Evolutionary conservation across 495 filamentous ascomycete genomes (phyloP).

Genomic region (Penicillium mononematosum): DNA sequence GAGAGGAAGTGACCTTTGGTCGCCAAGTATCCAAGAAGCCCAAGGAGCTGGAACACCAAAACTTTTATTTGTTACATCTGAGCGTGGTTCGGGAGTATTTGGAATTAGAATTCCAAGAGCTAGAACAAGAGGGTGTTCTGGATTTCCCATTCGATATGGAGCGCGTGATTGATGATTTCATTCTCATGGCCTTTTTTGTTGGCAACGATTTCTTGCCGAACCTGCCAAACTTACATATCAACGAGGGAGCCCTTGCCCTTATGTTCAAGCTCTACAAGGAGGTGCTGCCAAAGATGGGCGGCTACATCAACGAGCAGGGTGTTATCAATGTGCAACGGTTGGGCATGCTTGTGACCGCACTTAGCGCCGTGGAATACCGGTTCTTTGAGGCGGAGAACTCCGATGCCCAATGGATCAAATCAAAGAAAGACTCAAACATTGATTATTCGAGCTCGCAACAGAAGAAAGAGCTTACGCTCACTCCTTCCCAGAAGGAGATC

Average conservation of each 20-base stretch:
- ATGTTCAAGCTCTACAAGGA: conserved; percentile 98
- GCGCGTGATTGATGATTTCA: conserved; percentile 97
- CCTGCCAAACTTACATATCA: conserved; percentile 94
- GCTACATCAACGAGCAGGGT: conserved; percentile 95
- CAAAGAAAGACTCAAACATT: conserved; percentile 54
- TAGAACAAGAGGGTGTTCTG: conserved; percentile 74
- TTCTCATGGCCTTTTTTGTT: conserved; percentile 99
- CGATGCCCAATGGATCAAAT: conserved; percentile 88
- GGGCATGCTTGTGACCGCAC: conserved; percentile 73
- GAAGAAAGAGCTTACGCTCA: conserved; percentile 65
- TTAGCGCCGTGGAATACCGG: conserved; percentile 80
- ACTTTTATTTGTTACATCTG: conserved; percentile 96
- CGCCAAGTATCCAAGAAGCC: conserved; percentile 79
- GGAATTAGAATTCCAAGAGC: conserved; percentile 92
- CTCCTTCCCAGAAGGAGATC: conserved; percentile 75
- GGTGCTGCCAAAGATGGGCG: conserved; percentile 80
- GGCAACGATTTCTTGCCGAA: conserved; percentile 99
- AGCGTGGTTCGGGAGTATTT: conserved; percentile 97
- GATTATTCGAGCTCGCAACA: conserved; percentile 59
- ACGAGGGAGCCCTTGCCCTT: conserved; percentile 90
- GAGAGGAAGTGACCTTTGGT: conserved; percentile 98
- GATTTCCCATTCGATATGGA: conserved; percentile 90
- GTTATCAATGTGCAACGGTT: conserved; percentile 83
- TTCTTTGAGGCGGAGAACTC: conserved; percentile 88
- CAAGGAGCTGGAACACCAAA: conserved; percentile 97